Conservation (phyloP, 257 asterid species). For the Ocimum tenuiflorum region DNA sequence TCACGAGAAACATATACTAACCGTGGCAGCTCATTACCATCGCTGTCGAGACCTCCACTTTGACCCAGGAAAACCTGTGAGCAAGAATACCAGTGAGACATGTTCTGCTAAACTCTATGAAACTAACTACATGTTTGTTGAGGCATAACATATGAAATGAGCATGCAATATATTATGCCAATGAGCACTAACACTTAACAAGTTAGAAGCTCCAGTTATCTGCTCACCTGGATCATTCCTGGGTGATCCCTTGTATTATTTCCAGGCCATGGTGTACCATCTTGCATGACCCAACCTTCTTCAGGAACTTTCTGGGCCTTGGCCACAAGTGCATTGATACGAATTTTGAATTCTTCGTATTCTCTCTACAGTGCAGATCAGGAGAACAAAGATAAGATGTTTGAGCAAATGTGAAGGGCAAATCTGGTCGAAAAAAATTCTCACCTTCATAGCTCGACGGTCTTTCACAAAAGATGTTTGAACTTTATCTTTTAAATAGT, state of each 20-base stretch:
- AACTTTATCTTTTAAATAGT: conserved; percentile 84
- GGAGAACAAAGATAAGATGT: conserved; percentile 20
- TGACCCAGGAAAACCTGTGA: conserved; percentile 91
- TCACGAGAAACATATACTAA: conserved; percentile 98
- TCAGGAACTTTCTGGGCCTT: conserved; percentile 92
- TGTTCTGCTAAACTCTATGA: conserved; percentile 1
- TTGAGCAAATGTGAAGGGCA: conserved; percentile 16
- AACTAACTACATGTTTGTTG: background rate
- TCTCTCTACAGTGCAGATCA: conserved; percentile 55
- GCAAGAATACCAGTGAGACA: conserved; percentile 12
- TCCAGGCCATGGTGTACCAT: conserved; percentile 99
- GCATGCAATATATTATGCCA: background rate
- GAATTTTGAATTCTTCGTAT: conserved; percentile 90
- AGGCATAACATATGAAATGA: background rate
- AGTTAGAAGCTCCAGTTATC: conserved; percentile 7
- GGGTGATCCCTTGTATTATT: conserved; percentile 96
- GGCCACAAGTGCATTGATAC: conserved; percentile 71
- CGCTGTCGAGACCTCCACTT: conserved; percentile 95
- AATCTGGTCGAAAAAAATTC: conserved; percentile 4
- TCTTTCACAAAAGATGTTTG: conserved; percentile 90
- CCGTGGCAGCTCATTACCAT: conserved; percentile 94
- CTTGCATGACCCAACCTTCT: conserved; percentile 98
- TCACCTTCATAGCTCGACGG: conserved; percentile 97
- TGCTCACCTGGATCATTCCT: conserved; percentile 89
- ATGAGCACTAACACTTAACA: background rate